Base-by-base conservation (phyloP, 805 yeast species). In the Kazachstania psychrophila region DNA sequence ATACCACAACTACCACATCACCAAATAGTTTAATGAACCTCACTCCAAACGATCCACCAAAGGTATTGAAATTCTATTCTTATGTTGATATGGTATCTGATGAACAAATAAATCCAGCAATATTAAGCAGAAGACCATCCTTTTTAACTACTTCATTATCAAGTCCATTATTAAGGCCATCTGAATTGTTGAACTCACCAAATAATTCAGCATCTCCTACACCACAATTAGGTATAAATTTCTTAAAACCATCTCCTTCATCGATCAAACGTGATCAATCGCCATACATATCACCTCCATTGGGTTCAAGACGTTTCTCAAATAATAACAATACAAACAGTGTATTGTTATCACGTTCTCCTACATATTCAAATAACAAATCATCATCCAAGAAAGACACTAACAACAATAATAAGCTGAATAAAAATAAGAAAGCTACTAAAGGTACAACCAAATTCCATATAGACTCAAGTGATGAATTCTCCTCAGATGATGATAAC, bases 61-160 rank as follows among this genome's bases (percentile, higher is more conserved):
- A 51, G 28, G 45, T 52, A 4, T 44, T 70, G 28, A 62, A 66
- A 26, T 83, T 83, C 54, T 79, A 75, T 52, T 78, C 87, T 2
- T 84, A 80, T 56, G 94, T 89, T 3, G 95, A 84, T 48, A 71
- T 84, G 73, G 69, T 81, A 42, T 72, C 67, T 44, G 76, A 73
- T 47, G 89, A 80, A 56, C 43, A 40, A 36, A 81, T 78, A 49
- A 52, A 26, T 15, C 25, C 53, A 22, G 52, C 62, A 33, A 28
- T 32, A 6, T 51, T 53, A 35, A 68, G 74, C 36, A 71, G 82
- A 57, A 70, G 86, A 58, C 87, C 87, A 6, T 69, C 75, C 1
- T 56, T 70, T 10, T 52, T 70, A 1, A 66, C 68, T 8, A 16
- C 14, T 6, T 40, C 45, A 12, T 19, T 32, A 13, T 44, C 36